Evolutionary conservation across 148 eudicot species (phyloP).

Genomic region (Rhododendron ferrugineum): DNA sequence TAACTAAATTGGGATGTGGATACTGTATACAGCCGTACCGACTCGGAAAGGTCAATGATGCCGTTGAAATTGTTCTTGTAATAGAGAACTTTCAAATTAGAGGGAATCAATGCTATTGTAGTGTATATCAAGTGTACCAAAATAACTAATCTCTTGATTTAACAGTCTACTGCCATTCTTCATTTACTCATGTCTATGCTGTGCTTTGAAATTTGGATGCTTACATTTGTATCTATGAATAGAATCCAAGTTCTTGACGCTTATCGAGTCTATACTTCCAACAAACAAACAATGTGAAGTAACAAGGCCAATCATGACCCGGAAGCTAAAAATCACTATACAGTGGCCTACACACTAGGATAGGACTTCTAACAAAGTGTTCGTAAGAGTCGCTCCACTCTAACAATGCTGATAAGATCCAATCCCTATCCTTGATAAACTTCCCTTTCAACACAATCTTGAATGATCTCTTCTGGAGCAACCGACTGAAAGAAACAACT

Average conservation of each 20-base stretch:
- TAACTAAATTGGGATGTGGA: neutral
- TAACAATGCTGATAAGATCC: conserved; percentile 27
- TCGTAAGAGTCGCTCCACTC: conserved; percentile 42
- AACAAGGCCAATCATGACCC: neutral
- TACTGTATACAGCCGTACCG: too few species aligned
- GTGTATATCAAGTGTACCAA: neutral
- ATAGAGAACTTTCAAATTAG: neutral
- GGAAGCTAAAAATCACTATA: neutral
- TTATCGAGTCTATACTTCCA: neutral
- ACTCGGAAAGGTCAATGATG: too few species aligned
- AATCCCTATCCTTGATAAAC: conserved; percentile 11
- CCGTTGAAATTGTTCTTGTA: neutral
- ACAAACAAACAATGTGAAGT: neutral
- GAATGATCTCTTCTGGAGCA: conserved; percentile 38
- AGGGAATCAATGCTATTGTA: neutral
- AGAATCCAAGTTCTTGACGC: neutral
- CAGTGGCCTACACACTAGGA: conserved; percentile 32
- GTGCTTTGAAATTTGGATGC: too few species aligned
- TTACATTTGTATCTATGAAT: neutral
- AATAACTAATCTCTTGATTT: neutral
- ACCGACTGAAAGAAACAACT: conserved; percentile 26
- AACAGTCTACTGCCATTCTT: neutral
- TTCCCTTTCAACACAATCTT: conserved; percentile 42
- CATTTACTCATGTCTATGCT: neutral
- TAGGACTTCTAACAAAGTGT: conserved; percentile 59